These are phyloP conservation scores for Colletotrichum truncatum DNA, from an alignment of 2,329 filamentous ascomycete genomes.

Conservation along the genomic window DNA sequence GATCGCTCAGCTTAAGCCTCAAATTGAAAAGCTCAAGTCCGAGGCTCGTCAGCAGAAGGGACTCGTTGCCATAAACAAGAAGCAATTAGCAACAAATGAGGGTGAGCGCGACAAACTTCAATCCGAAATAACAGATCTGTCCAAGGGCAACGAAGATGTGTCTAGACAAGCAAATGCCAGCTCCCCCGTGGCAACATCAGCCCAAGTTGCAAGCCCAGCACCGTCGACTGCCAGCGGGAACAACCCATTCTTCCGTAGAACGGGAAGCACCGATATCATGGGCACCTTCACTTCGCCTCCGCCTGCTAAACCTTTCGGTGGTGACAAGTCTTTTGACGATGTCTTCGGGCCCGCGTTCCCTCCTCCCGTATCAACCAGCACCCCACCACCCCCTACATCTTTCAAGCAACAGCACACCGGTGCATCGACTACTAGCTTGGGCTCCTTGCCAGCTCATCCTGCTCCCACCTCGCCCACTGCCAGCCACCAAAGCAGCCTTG, in stretches of 20 bases:
- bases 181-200: slow-evolving; percentile 56
- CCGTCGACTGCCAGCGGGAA: slow-evolving; percentile 77
- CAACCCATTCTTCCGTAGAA: slow-evolving; percentile 92
- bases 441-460: slow-evolving; percentile 62
- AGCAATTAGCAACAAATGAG: slow-evolving; percentile 91
- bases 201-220: slow-evolving; percentile 74
- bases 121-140: slow-evolving; percentile 76
- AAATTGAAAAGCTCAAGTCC: slow-evolving; percentile 91
- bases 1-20: slow-evolving; percentile 84
- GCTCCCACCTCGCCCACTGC: slow-evolving; percentile 68
- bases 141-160: slow-evolving; percentile 68
- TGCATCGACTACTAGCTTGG: slow-evolving; percentile 61
- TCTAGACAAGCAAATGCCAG: slow-evolving; percentile 61
- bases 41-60: slow-evolving; percentile 96
- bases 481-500: slow-evolving; percentile 68
- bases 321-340: slow-evolving; percentile 82
- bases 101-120: slow-evolving; percentile 89
- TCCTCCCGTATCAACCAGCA: slow-evolving; percentile 50
- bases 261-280: slow-evolving; percentile 69
- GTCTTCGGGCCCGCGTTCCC: slow-evolving; percentile 80
- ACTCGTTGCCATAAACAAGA: slow-evolving; percentile 97
- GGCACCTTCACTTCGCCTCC: slow-evolving; percentile 61
- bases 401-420: slow-evolving; percentile 71
- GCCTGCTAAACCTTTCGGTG: slow-evolving; percentile 52
- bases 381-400: slow-evolving; percentile 61